A percentile compares a stretch with the other conserved stretches of the same genome.
phyloP scores from a whole-genome alignment of 2,329 filamentous ascomycete genomes.

The Ophiostoma populinum region DNA sequence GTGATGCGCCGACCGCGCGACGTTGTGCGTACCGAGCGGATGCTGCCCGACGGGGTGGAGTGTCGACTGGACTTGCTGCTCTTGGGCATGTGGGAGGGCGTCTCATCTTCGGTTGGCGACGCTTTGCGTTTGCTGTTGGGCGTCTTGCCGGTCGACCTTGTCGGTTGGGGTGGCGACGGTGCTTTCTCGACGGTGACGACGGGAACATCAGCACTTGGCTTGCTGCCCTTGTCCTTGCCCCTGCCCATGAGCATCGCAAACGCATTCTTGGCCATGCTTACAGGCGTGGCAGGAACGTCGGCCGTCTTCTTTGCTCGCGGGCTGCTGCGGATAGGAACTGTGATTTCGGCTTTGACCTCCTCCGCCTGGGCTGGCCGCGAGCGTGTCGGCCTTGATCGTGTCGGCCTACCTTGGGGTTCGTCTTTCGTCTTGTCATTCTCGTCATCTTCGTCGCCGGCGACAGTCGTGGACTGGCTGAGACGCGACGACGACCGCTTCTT shows the following conservation, averaged over 20 bases:
- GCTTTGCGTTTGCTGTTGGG: constrained; percentile 21
- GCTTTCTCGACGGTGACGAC: not conserved
- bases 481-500: not conserved
- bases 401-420: no score
- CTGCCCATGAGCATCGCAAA: constrained; percentile 38
- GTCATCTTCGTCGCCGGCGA: not conserved
- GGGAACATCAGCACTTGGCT: not conserved
- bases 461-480: constrained; percentile 17
- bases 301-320: constrained; percentile 17
- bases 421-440: not conserved
- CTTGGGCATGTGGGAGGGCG: constrained; percentile 43
- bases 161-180: not conserved
- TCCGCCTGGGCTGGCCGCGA: not conserved
- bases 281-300: constrained; percentile 11
- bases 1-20: constrained; percentile 16
- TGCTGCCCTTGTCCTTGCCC: constrained; percentile 18
- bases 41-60: constrained; percentile 47
- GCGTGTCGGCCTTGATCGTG: not conserved
- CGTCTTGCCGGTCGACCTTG: constrained; percentile 11
- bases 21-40: constrained; percentile 30
- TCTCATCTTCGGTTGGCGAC: constrained; percentile 17
- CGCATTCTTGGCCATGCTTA: constrained; percentile 22
- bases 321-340: constrained; percentile 19
- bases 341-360: not conserved
- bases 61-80: constrained; percentile 57